These are phyloP conservation scores for Dillenia suffruticosa DNA, from an alignment of 164 flowering plant species.

Conservation along the genomic window DNA sequence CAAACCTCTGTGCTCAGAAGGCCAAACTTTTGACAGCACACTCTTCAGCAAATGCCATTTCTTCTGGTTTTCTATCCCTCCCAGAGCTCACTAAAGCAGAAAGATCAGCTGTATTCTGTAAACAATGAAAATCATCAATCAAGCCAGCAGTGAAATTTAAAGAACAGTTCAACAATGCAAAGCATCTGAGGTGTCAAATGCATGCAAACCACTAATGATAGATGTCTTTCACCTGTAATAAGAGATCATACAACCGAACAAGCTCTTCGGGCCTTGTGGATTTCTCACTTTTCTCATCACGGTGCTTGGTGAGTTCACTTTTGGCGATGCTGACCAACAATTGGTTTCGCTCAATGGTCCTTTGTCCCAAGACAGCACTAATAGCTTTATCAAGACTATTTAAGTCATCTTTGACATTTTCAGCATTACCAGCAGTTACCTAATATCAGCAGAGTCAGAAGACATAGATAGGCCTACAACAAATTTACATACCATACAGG, in stretches of 20 bases:
- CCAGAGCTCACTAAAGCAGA: slow-evolving; percentile 94
- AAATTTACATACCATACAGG: too few relatives aligned
- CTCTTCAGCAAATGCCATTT: slow-evolving; percentile 74
- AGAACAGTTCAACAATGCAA: slow-evolving; percentile 1
- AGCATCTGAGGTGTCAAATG: neutral
- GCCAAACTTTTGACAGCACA: slow-evolving; percentile 59
- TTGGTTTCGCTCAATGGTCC: slow-evolving; percentile 90
- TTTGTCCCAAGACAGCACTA: slow-evolving; percentile 75
- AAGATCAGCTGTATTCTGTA: slow-evolving; percentile 86
- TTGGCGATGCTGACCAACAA: slow-evolving; percentile 73
- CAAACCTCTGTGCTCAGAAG: slow-evolving; percentile 90
- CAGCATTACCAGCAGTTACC: slow-evolving; percentile 87
- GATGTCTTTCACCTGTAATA: slow-evolving; percentile 58
- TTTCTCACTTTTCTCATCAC: slow-evolving; percentile 78
- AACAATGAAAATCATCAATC: slow-evolving; percentile 10
- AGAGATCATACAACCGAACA: slow-evolving; percentile 89
- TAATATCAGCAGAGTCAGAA: slow-evolving; percentile 26
- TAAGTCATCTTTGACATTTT: slow-evolving; percentile 83
- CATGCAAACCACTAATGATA: slow-evolving; percentile 1
- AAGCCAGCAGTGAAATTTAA: neutral
- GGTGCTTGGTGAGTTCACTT: slow-evolving; percentile 54
- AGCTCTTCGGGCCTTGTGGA: slow-evolving; percentile 92
- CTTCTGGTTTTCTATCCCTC: slow-evolving; percentile 87
- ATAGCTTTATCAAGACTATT: slow-evolving; percentile 98
- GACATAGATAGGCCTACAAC: too few relatives aligned